Percentiles rank a stretch among this genome's conserved stretches.
Conservation (phyloP, 106 monocot genomes). For the Ottelia alismoides region DNA sequence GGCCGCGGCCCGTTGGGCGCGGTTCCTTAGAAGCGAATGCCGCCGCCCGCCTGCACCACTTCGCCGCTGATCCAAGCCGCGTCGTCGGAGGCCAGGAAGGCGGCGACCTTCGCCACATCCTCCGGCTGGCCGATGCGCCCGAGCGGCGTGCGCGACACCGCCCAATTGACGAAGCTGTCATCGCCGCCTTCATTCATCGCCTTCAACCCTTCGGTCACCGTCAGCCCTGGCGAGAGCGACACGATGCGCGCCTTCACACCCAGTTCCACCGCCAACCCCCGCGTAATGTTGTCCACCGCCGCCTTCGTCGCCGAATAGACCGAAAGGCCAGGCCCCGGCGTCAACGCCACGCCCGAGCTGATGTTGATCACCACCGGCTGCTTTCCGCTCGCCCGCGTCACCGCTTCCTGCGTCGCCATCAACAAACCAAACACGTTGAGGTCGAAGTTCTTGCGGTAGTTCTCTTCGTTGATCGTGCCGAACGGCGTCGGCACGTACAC, state of each 20-base stretch:
- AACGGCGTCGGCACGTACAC: not conserved
- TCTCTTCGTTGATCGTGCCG: not conserved
- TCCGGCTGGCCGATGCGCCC: slow-evolving; percentile 5
- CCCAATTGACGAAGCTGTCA: slow-evolving; percentile 7
- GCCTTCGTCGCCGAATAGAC: not conserved
- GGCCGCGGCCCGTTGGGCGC: no score
- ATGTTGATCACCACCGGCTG: not conserved
- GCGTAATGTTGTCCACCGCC: not conserved
- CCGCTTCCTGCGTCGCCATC: not conserved
- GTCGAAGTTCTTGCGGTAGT: not conserved
- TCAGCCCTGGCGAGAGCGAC: slow-evolving; percentile 23
- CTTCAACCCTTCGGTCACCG: slow-evolving; percentile 19
- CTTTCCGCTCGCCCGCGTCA: not conserved
- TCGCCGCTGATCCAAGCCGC: no score
- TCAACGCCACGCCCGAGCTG: not conserved
- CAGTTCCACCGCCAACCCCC: not conserved
- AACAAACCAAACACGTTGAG: not conserved
- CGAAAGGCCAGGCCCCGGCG: no score
- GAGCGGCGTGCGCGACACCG: not conserved
- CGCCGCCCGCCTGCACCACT: no score
- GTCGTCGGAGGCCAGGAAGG: slow-evolving; percentile 1
- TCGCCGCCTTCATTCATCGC: slow-evolving; percentile 12
- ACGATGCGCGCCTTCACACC: slow-evolving; percentile 12
- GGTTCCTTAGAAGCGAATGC: no score
- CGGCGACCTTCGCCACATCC: slow-evolving; percentile 6